A percentile compares a stretch with the other conserved stretches of the same genome.
Evolutionary conservation across 805 yeast genomes (phyloP).

Genomic region (Yarrowia sp.): DNA sequence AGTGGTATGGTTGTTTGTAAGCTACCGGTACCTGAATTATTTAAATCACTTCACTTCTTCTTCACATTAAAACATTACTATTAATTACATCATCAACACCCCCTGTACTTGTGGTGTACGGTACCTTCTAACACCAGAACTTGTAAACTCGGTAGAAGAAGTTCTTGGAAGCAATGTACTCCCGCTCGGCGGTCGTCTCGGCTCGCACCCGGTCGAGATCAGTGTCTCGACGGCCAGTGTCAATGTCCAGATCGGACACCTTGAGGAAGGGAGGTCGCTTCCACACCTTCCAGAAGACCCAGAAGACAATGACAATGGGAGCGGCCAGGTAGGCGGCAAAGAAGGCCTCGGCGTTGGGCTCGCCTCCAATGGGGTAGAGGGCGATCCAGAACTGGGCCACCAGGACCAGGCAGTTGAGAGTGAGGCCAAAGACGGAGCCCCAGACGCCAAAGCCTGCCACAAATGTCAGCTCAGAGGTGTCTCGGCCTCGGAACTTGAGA

Average conservation of each 20-base stretch:
- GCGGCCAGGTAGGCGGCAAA: conserved; percentile 70
- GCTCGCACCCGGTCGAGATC: conserved; percentile 61
- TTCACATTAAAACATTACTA: not conserved
- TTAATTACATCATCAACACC: conserved; percentile 16
- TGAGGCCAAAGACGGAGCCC: conserved; percentile 67
- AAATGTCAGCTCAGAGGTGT: conserved; percentile 66
- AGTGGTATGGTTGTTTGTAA: too few species aligned
- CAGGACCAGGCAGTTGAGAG: conserved; percentile 63
- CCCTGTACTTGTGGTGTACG: not conserved
- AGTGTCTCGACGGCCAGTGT: conserved; percentile 64
- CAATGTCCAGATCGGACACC: conserved; percentile 63
- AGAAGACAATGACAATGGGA: conserved; percentile 66
- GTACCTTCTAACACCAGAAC: conserved; percentile 55
- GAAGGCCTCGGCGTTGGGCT: conserved; percentile 55
- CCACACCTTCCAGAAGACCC: conserved; percentile 65
- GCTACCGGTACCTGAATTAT: too few species aligned
- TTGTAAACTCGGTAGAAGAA: conserved; percentile 55
- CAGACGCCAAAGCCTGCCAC: conserved; percentile 65
- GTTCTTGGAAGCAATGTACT: conserved; percentile 55
- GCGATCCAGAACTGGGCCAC: conserved; percentile 80
- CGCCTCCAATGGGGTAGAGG: conserved; percentile 65
- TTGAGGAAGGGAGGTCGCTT: conserved; percentile 54
- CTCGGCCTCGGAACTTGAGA: conserved; percentile 64
- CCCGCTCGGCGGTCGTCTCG: conserved; percentile 61
- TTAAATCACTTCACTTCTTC: too few species aligned